A percentile compares a stretch with the other conserved stretches of the same genome.
These are phyloP conservation scores for Paraphaeosphaeria sporulosa DNA, from an alignment of 2,329 filamentous ascomycete genomes.

Conservation along the genomic window DNA sequence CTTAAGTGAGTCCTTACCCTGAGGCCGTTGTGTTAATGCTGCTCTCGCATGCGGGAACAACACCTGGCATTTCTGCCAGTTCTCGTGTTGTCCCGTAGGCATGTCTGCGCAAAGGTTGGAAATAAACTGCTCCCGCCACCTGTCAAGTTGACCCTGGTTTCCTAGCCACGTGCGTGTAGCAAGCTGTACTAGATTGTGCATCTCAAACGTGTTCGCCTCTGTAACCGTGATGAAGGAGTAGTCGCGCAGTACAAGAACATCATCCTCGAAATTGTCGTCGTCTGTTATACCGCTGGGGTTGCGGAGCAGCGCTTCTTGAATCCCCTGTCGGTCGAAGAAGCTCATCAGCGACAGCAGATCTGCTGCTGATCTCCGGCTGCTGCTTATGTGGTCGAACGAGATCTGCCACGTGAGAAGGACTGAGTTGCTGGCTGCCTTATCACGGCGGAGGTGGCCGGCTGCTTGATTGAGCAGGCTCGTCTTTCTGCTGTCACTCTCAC, in stretches of 20 bases:
- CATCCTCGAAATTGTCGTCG: not conserved
- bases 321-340: constrained; percentile 24
- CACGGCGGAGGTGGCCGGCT: constrained; percentile 40
- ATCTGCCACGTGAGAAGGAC: constrained; percentile 49
- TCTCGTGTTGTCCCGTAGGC: constrained; percentile 39
- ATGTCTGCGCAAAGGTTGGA: constrained; percentile 34
- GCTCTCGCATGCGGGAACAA: constrained; percentile 42
- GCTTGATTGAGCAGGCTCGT: constrained; percentile 29
- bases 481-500: constrained; percentile 40
- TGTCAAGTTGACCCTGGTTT: constrained; percentile 27
- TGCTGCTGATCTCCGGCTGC: constrained; percentile 18
- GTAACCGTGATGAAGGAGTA: not conserved
- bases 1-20: constrained; percentile 3
- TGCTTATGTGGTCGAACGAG: constrained; percentile 44
- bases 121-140: constrained; percentile 41
- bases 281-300: not conserved
- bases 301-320: constrained; percentile 33
- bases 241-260: not conserved
- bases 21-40: constrained; percentile 11
- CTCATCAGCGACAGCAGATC: constrained; percentile 26
- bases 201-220: not conserved
- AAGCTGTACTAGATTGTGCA: constrained; percentile 49
- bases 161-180: constrained; percentile 28
- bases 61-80: constrained; percentile 41
- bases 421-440: constrained; percentile 43